A percentile compares a stretch with the other conserved stretches of the same genome.
Evolutionary conservation across 176 grass and related monocot species (phyloP).

Genomic region (Musa itinerans): DNA sequence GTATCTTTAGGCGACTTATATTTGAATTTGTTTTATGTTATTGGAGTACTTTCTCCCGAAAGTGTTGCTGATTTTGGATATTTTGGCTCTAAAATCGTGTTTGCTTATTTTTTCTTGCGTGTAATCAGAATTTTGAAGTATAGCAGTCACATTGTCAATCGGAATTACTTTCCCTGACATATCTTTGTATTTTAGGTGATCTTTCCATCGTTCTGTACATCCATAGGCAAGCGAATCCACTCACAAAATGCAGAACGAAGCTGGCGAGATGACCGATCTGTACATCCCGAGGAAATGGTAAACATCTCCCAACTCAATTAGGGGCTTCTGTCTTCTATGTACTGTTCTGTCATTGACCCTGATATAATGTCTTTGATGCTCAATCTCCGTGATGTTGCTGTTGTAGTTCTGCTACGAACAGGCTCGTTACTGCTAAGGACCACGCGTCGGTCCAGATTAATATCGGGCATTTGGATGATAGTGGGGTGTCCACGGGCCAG

Average conservation of each 20-base stretch:
- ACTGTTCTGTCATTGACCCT: no score
- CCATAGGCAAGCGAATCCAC: background rate
- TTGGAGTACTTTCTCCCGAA: no score
- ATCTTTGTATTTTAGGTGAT: background rate
- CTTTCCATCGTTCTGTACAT: background rate
- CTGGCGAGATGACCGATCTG: conserved; percentile 1
- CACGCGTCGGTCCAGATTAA: conserved; percentile 9
- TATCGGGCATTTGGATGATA: conserved; percentile 6
- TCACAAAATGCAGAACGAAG: conserved; percentile 11
- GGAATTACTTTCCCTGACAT: no score
- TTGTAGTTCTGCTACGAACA: conserved; percentile 11
- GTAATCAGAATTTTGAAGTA: no score
- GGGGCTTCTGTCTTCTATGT: background rate
- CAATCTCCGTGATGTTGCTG: background rate
- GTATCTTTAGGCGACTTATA: no score
- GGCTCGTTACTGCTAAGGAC: conserved; percentile 9
- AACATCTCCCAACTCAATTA: background rate
- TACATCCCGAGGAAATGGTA: conserved; percentile 16
- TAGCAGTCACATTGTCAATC: no score
- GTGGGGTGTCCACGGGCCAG: background rate
- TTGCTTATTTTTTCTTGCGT: no score
- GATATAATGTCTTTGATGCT: background rate
- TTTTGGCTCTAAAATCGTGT: no score
- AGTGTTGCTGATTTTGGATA: no score
- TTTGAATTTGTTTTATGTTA: no score